phyloP scores from a whole-genome alignment of 768 basidiomycete genomes.

The Lactarius hatsudake region DNA sequence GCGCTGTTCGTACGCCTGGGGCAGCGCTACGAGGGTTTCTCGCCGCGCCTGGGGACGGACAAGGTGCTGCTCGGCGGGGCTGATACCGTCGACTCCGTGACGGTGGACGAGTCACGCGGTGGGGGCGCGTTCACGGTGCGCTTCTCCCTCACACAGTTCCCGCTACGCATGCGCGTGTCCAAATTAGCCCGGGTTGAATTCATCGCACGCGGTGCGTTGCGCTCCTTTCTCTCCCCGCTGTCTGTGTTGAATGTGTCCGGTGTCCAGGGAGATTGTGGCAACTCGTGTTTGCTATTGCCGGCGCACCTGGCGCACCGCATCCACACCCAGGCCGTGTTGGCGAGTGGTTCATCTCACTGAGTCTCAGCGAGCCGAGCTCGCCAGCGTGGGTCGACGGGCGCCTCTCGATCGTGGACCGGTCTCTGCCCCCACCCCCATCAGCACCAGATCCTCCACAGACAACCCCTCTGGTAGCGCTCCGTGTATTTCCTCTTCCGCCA shows the following conservation, averaged over 20 bases:
- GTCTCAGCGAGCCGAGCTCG: conserved; percentile 17
- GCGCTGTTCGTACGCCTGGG: conserved; percentile 58
- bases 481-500: conserved; percentile 8
- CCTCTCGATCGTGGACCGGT: conserved; percentile 13
- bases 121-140: conserved; percentile 53
- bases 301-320: neutral
- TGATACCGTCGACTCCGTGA: conserved; percentile 45
- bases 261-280: conserved; percentile 25
- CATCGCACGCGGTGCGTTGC: conserved; percentile 50
- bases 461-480: neutral
- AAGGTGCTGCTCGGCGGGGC: conserved; percentile 38
- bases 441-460: neutral
- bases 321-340: neutral
- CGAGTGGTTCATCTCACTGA: conserved; percentile 24
- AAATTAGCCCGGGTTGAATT: conserved; percentile 58
- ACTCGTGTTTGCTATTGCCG: conserved; percentile 17
- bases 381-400: conserved; percentile 21
- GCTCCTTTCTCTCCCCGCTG: neutral
- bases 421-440: neutral
- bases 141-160: conserved; percentile 56
- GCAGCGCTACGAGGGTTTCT: conserved; percentile 46
- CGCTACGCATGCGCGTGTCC: conserved; percentile 67
- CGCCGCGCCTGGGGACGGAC: conserved; percentile 49
- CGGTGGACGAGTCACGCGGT: conserved; percentile 50
- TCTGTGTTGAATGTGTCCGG: neutral